Evolutionary conservation across 1,139 yeast genomes (phyloP), one percentile per base, ranked within the genome.

Genomic region (Geotrichum histeridarum): DNA sequence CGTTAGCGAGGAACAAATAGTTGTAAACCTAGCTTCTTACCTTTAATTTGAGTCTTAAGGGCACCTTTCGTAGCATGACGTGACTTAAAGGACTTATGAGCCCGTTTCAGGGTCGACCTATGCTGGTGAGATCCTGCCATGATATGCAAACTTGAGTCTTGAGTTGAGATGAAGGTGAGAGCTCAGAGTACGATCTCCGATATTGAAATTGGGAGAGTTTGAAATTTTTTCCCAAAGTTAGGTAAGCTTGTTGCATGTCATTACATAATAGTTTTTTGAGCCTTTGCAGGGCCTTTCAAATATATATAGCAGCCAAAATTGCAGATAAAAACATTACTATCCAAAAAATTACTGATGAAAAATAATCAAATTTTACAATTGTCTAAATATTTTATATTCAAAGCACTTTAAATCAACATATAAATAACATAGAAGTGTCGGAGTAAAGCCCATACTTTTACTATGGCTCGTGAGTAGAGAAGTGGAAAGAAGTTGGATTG

Each of bases 1-100:
- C 2, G 48, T 45, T 45, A 45, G 42, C 27, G n/a, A 14, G 3
- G 35, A 18, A 17, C 14, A 9, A 17, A 30, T 8, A 2, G 31
- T 7, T 6, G 32, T 9, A 33, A 15, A 22, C 8, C 30, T 6
- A 27, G n/a, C 5, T 8, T 44, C 53, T 6, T 37, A 59, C 98
- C 98, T 69, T 91, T 91, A 63, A 75, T 76, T 57, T 80, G 77
- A 60, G 87, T 86, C 68, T 89, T 91, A 64, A 90, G 70, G 53
- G 90, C 82, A 55, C 96, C 88, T 67, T 93, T 93, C n/a, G 95
- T 81, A 18, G 96, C 81, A 74, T 93, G 98, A 66, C 83, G 85
- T 7, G 95, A 82, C 68, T 93, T 93, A 78, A 89, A 93, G 9
- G 93, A 79, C 73, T 93, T 93, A 65, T 91, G 96, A 53, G 83